phyloP scores from a whole-genome alignment of 2,329 filamentous ascomycete genomes.

The Cercospora brassicicola region DNA sequence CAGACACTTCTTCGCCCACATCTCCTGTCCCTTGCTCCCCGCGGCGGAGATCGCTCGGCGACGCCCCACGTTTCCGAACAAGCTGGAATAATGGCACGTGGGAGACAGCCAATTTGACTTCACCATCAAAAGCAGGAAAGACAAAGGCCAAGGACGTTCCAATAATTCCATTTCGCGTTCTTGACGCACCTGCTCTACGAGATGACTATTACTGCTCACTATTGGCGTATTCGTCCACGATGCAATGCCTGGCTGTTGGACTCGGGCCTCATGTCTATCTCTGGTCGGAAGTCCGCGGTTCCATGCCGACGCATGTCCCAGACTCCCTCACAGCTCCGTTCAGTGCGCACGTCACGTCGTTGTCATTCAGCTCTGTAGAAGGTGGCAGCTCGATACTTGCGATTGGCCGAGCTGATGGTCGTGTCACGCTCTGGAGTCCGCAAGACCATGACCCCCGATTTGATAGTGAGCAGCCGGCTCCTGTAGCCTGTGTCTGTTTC shows the following conservation, averaged over 20 bases:
- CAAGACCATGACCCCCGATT: slow-evolving; percentile 71
- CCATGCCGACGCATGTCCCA: slow-evolving; percentile 40
- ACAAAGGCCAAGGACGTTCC: slow-evolving; percentile 32
- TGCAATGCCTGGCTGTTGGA: slow-evolving; percentile 78
- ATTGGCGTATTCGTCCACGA: slow-evolving; percentile 76
- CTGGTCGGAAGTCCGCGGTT: slow-evolving; percentile 75
- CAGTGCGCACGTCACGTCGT: slow-evolving; percentile 66
- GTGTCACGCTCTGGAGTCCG: slow-evolving; percentile 74
- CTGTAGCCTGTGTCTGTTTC: slow-evolving; percentile 80
- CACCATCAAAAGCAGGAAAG: slow-evolving; percentile 16
- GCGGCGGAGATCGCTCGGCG: slow-evolving; percentile 15
- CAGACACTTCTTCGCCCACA: slow-evolving; percentile 39
- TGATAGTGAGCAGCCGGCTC: slow-evolving; percentile 67
- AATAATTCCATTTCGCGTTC: slow-evolving; percentile 52
- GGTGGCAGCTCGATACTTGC: slow-evolving; percentile 80
- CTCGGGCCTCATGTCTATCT: slow-evolving; percentile 77
- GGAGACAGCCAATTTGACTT: slow-evolving; percentile 23
- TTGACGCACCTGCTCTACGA: slow-evolving; percentile 84
- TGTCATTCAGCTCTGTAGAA: slow-evolving; percentile 82
- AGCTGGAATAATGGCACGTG: slow-evolving; percentile 29
- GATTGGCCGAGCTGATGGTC: slow-evolving; percentile 75
- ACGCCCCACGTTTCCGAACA: slow-evolving; percentile 11
- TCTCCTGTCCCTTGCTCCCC: slow-evolving; percentile 14
- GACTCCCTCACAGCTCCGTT: slow-evolving; percentile 56
- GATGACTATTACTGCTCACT: slow-evolving; percentile 96